A percentile compares a stretch with the other conserved stretches of the same genome.
phyloP scores from a whole-genome alignment of 768 basidiomycete species.

The Amanita thiersii region DNA sequence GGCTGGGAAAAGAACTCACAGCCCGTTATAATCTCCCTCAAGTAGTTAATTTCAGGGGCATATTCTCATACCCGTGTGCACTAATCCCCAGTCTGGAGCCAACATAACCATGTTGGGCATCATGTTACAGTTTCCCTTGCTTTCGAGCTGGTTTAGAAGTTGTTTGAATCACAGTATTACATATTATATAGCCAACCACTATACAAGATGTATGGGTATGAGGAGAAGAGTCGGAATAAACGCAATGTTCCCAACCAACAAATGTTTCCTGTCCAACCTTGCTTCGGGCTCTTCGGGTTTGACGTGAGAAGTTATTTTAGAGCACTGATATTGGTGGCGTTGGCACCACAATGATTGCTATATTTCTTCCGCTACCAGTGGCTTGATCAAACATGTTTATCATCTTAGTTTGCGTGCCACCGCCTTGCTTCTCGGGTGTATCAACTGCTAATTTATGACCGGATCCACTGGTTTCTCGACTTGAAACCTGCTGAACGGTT shows the following conservation, averaged over 20 bases:
- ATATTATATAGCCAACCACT: neutral
- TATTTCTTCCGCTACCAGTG: conserved; percentile 65
- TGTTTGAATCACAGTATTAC: neutral
- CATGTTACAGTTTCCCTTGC: neutral
- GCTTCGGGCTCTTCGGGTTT: too few relatives aligned
- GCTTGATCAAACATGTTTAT: conserved; percentile 70
- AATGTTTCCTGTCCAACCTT: too few relatives aligned
- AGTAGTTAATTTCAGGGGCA: neutral
- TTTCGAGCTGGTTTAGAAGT: neutral
- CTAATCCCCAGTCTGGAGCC: too few relatives aligned
- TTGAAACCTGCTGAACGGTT: neutral
- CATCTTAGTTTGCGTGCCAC: conserved; percentile 24
- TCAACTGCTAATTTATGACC: neutral
- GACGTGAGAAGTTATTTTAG: neutral
- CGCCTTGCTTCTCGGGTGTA: conserved; percentile 6
- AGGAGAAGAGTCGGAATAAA: neutral
- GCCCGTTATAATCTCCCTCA: neutral
- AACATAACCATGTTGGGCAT: neutral
- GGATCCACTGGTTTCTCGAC: neutral
- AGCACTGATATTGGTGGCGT: conserved; percentile 5
- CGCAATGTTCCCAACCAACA: neutral
- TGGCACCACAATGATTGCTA: conserved; percentile 50
- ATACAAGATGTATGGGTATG: neutral
- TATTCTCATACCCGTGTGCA: neutral
- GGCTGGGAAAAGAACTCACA: neutral